A percentile compares a stretch with the other conserved stretches of the same genome.
Conservation (phyloP, 805 yeast genomes). For the Ogataea parapolymorpha region DNA sequence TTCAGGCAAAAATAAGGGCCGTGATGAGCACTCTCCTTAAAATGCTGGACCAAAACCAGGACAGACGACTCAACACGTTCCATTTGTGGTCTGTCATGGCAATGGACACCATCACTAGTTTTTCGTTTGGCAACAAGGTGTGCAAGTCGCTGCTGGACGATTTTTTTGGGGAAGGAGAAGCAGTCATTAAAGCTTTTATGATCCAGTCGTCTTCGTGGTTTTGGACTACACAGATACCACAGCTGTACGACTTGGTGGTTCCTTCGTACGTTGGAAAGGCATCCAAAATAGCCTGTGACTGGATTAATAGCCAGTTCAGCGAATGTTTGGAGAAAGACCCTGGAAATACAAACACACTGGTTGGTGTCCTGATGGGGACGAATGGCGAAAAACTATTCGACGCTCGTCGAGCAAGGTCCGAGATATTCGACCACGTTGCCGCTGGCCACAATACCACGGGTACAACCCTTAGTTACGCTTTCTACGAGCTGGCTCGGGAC, state of each 20-base stretch:
- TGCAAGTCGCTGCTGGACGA: slow-evolving; percentile 44
- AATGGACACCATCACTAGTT: slow-evolving; percentile 63
- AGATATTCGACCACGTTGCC: slow-evolving; percentile 60
- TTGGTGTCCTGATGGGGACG: slow-evolving; percentile 22
- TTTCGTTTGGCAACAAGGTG: slow-evolving; percentile 52
- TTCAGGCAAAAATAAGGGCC: slow-evolving; percentile 33
- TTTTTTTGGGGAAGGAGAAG: slow-evolving; percentile 36
- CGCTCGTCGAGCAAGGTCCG: slow-evolving; percentile 39
- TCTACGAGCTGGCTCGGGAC: slow-evolving; percentile 56
- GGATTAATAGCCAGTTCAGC: slow-evolving; percentile 38
- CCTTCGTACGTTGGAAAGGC: slow-evolving; percentile 37
- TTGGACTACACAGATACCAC: slow-evolving; percentile 61
- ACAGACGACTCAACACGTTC: slow-evolving; percentile 48
- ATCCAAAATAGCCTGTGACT: slow-evolving; percentile 38
- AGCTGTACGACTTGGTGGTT: slow-evolving; percentile 49
- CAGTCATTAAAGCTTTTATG: slow-evolving; percentile 43
- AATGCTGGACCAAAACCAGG: slow-evolving; percentile 21
- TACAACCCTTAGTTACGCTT: slow-evolving; percentile 54
- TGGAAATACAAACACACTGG: slow-evolving; percentile 22
- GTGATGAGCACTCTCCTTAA: slow-evolving; percentile 32
- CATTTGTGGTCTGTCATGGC: slow-evolving; percentile 68
- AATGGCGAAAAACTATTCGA: slow-evolving; percentile 18
- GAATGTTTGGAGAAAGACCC: slow-evolving; percentile 13
- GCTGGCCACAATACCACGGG: slow-evolving; percentile 82
- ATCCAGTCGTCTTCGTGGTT: slow-evolving; percentile 58